Conservation (phyloP, 176 grass and related monocot species). For the Aegilops speltoides region DNA sequence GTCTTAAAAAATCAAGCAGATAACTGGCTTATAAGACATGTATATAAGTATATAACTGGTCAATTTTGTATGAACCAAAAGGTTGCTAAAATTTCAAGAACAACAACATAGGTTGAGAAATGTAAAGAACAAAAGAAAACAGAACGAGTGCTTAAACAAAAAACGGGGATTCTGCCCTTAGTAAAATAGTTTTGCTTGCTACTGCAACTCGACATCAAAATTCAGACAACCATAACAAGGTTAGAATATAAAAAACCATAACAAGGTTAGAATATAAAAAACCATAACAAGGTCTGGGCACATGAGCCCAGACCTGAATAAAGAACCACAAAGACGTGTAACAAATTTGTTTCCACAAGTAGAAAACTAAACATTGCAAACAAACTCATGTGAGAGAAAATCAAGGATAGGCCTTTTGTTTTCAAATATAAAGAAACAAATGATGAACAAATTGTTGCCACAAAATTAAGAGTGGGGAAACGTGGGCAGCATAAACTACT, state of each 20-base stretch:
- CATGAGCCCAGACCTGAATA: not conserved
- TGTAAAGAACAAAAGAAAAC: slow-evolving; percentile 20
- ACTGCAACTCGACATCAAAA: not conserved
- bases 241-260: not conserved
- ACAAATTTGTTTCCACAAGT: not conserved
- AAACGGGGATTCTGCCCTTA: not conserved
- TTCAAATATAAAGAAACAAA: not conserved
- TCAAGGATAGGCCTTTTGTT: not conserved
- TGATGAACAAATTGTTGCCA: not conserved
- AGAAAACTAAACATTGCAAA: not conserved
- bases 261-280: not conserved
- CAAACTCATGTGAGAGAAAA: slow-evolving; percentile 20
- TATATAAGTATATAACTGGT: not conserved
- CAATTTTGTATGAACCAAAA: not conserved
- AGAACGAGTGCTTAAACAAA: slow-evolving; percentile 5
- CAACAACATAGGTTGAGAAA: not conserved
- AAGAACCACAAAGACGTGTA: not conserved
- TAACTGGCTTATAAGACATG: not conserved
- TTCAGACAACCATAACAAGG: slow-evolving; percentile 1
- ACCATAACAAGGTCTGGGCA: not conserved
- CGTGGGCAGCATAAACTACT: slow-evolving; percentile 12
- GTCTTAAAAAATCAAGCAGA: slow-evolving; percentile 14
- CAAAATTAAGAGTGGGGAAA: slow-evolving; percentile 10
- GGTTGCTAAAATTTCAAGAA: slow-evolving; percentile 6
- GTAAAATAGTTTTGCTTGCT: not conserved